These are phyloP conservation scores for Zangia roseola DNA, from an alignment of 768 basidiomycete species.

Conservation along the genomic window DNA sequence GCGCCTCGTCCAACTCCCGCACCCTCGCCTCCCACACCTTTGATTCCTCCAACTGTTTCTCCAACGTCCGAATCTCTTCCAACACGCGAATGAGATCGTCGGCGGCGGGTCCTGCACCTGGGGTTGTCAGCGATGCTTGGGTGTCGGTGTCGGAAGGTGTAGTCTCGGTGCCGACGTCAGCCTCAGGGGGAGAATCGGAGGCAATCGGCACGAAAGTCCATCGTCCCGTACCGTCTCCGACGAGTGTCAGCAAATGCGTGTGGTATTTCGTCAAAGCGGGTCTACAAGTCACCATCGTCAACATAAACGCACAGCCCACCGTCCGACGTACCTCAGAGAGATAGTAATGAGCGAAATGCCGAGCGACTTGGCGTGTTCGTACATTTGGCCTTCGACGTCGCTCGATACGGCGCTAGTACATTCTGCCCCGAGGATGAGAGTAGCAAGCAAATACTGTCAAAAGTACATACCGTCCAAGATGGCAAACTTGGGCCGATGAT, in stretches of 20 bases:
- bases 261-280: constrained; percentile 90
- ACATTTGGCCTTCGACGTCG: constrained; percentile 96
- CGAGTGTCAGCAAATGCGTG: constrained; percentile 76
- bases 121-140: neutral
- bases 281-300: constrained; percentile 36
- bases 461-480: constrained; percentile 73
- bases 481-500: constrained; percentile 79
- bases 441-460: neutral
- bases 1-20: constrained; percentile 22
- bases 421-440: constrained; percentile 44
- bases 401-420: constrained; percentile 95
- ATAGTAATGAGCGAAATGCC: constrained; percentile 94
- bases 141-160: neutral
- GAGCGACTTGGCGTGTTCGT: constrained; percentile 84
- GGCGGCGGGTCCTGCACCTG: constrained; percentile 2
- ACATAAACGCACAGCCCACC: neutral
- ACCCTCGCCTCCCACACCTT: constrained; percentile 27
- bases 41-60: constrained; percentile 25
- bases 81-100: constrained; percentile 24
- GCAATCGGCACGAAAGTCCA: constrained; percentile 69
- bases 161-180: neutral
- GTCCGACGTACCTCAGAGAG: constrained; percentile 57
- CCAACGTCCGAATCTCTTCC: constrained; percentile 28
- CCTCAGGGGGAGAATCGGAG: neutral
- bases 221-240: constrained; percentile 64